Evolutionary conservation across 2,329 filamentous ascomycete genomes (phyloP).

Genomic region (Fusarium nurragi): DNA sequence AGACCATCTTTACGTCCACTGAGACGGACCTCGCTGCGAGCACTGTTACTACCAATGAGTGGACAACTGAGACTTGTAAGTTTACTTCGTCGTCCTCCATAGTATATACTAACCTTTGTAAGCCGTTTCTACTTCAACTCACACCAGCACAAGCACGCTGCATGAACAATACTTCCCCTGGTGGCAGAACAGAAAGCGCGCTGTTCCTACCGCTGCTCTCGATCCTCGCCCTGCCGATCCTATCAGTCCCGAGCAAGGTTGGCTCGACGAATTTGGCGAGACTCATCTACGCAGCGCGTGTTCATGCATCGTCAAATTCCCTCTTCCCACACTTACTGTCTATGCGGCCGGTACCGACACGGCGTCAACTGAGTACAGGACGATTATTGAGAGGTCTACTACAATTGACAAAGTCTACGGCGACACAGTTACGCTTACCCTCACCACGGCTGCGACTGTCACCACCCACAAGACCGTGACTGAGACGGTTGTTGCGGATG

Average conservation of each 20-base stretch:
- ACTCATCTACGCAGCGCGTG: conserved; percentile 16
- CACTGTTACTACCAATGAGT: background rate
- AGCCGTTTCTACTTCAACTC: background rate
- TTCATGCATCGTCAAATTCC: conserved; percentile 9
- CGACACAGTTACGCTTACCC: conserved; percentile 2
- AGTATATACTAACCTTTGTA: background rate
- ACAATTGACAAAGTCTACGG: conserved; percentile 6
- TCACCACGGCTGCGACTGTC: background rate
- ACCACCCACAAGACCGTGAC: conserved; percentile 4
- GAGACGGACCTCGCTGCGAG: background rate
- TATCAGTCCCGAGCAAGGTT: conserved; percentile 4
- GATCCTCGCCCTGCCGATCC: background rate
- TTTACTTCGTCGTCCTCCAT: background rate
- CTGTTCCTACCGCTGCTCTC: background rate
- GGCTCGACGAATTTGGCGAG: conserved; percentile 9
- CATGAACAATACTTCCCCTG: conserved; percentile 13
- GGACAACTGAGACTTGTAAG: conserved; percentile 2
- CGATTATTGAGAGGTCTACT: background rate
- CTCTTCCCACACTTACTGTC: conserved; percentile 11
- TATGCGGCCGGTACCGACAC: background rate
- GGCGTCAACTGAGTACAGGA: background rate
- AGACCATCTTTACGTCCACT: background rate
- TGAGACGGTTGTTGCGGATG: background rate
- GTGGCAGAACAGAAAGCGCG: conserved; percentile 8
- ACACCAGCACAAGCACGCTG: background rate